Conservation (phyloP, 2,329 filamentous ascomycete genomes). For the Fusarium circinatum region DNA sequence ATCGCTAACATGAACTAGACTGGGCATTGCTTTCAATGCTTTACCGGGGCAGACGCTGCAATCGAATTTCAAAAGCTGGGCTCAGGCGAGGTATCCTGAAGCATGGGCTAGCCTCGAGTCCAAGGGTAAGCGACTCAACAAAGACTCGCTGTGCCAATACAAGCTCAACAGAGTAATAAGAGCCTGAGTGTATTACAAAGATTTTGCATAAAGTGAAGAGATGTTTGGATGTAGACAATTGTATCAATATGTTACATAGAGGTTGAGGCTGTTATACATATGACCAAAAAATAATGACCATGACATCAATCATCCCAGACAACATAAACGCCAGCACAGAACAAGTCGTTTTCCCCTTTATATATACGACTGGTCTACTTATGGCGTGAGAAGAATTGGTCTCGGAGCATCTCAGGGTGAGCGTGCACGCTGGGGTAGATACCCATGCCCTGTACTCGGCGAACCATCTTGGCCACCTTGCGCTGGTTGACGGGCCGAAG, state of each 20-base stretch:
- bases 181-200: constrained; percentile 54
- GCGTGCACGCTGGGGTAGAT: constrained; percentile 90
- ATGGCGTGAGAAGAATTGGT: constrained; percentile 47
- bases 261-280: constrained; percentile 51
- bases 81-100: constrained; percentile 71
- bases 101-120: constrained; percentile 74
- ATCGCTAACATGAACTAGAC: constrained; percentile 56
- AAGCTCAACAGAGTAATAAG: constrained; percentile 60
- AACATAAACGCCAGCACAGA: constrained; percentile 20
- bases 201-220: constrained; percentile 25
- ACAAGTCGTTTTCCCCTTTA: constrained; percentile 3
- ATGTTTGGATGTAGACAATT: constrained; percentile 42
- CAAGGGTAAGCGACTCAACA: constrained; percentile 58
- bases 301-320: constrained; percentile 38
- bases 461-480: constrained; percentile 90
- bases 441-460: constrained; percentile 87
- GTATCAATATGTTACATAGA: constrained; percentile 51
- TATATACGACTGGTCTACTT: constrained; percentile 17
- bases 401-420: constrained; percentile 82
- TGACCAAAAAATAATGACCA: constrained; percentile 43
- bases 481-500: constrained; percentile 90
- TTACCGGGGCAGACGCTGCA: constrained; percentile 74
- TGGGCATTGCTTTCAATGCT: constrained; percentile 81
- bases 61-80: constrained; percentile 78
- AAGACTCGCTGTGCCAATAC: constrained; percentile 59